These are phyloP conservation scores for Cordyceps javanica DNA, from an alignment of 2,329 filamentous ascomycete species.

Conservation along the genomic window DNA sequence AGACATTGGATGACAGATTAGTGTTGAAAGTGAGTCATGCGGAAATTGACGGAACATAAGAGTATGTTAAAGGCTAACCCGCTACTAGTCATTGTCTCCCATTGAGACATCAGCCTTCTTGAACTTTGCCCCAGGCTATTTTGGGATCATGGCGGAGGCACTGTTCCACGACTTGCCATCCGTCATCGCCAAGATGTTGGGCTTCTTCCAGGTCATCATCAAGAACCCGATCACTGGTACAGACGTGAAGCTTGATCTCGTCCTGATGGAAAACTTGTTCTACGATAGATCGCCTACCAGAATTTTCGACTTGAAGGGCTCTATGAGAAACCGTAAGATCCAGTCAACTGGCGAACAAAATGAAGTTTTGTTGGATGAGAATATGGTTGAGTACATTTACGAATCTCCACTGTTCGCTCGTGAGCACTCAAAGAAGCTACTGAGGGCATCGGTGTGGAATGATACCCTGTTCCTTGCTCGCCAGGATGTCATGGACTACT, in stretches of 20 bases:
- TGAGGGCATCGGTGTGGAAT: constrained; percentile 91
- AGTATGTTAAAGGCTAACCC: not conserved
- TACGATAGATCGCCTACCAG: constrained; percentile 88
- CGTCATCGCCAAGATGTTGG: constrained; percentile 98
- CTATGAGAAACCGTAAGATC: constrained; percentile 97
- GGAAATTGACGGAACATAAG: constrained; percentile 13
- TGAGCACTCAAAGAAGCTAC: constrained; percentile 91
- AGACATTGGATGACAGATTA: constrained; percentile 90
- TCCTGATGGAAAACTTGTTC: constrained; percentile 97
- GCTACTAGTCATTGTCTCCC: constrained; percentile 67
- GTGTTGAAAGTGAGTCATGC: constrained; percentile 61
- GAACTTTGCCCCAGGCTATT: constrained; percentile 93
- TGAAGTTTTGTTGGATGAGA: constrained; percentile 93
- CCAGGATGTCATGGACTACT: constrained; percentile 99
- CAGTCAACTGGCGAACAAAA: constrained; percentile 93
- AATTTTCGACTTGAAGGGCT: constrained; percentile 93
- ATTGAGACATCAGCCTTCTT: constrained; percentile 93
- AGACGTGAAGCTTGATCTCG: constrained; percentile 88
- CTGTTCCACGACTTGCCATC: constrained; percentile 93
- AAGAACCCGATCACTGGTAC: constrained; percentile 88
- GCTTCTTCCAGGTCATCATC: constrained; percentile 95
- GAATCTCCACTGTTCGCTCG: constrained; percentile 92
- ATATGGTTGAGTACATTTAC: constrained; percentile 98
- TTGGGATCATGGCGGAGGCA: constrained; percentile 93
- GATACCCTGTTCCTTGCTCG: constrained; percentile 91